Evolutionary conservation across 805 yeast genomes (phyloP).

Genomic region (Scheffersomyces coipomensis): DNA sequence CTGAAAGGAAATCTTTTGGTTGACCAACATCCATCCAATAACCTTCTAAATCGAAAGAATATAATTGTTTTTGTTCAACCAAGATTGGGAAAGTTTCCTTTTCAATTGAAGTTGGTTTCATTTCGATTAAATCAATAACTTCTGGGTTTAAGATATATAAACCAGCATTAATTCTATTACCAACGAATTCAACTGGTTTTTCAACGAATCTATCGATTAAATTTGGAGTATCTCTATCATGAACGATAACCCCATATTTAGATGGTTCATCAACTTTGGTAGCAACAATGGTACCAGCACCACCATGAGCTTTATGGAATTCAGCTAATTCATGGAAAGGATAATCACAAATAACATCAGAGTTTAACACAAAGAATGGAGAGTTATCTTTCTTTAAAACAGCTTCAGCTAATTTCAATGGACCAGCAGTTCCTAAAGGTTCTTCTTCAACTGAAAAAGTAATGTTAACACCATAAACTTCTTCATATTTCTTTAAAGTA

Average conservation of each 20-base stretch:
- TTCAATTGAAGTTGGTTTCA: conserved; percentile 98
- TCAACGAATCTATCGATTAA: conserved; percentile 98
- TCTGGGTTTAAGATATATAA: conserved; percentile 96
- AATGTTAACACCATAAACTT: conserved; percentile 89
- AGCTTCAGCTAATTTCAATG: conserved; percentile 93
- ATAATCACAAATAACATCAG: conserved; percentile 98
- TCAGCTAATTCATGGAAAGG: conserved; percentile 90
- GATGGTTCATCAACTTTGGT: conserved; percentile 99
- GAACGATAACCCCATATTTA: conserved; percentile 99
- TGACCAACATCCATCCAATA: conserved; percentile 99
- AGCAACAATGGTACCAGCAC: conserved; percentile 97
- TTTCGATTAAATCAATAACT: conserved; percentile 92
- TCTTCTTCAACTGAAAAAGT: conserved; percentile 98
- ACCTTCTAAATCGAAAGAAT: conserved; percentile 97
- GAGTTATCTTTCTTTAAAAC: conserved; percentile 90
- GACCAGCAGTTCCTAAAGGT: conserved; percentile 99
- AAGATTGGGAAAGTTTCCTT: conserved; percentile 98
- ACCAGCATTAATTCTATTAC: conserved; percentile 99
- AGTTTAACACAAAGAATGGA: conserved; percentile 96
- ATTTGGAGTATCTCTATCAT: conserved; percentile 91
- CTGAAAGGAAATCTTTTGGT: conserved; percentile 98
- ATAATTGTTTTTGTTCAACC: conserved; percentile 84
- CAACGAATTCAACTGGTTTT: conserved; percentile 98
- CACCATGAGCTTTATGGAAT: conserved; percentile 96
- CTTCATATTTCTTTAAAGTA: conserved; percentile 90